A percentile compares a stretch with the other conserved stretches of the same genome.
These are phyloP conservation scores for Clathrospora elynae DNA, from an alignment of 2,329 filamentous ascomycete species.

Conservation along the genomic window DNA sequence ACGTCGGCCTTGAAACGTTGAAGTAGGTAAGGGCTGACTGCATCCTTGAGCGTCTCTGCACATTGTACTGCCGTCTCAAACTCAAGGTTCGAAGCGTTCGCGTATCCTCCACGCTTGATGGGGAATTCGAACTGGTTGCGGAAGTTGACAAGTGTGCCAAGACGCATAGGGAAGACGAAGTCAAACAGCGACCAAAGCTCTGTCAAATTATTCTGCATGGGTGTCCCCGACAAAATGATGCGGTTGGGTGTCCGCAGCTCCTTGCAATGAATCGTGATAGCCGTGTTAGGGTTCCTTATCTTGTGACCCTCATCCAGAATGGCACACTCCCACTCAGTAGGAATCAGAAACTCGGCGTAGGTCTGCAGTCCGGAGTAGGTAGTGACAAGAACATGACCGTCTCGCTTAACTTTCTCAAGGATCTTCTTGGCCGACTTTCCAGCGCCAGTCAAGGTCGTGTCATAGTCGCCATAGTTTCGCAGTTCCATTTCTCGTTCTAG, in stretches of 20 bases:
- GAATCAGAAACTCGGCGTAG: constrained; percentile 80
- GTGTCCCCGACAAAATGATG: constrained; percentile 92
- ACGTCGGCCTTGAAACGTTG: constrained; percentile 94
- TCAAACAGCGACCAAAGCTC: constrained; percentile 98
- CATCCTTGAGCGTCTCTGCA: constrained; percentile 89
- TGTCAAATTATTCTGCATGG: constrained; percentile 94
- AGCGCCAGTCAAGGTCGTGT: constrained; percentile 56
- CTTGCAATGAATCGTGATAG: constrained; percentile 94
- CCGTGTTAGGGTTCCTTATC: constrained; percentile 94
- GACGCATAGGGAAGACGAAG: constrained; percentile 94
- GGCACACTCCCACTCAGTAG: constrained; percentile 88
- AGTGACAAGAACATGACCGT: constrained; percentile 92
- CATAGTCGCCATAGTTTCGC: constrained; percentile 53
- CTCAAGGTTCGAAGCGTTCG: constrained; percentile 90
- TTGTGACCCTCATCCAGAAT: constrained; percentile 97
- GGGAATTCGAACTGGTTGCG: constrained; percentile 90
- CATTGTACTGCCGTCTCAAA: constrained; percentile 94
- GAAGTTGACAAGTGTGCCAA: constrained; percentile 91
- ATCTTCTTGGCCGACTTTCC: constrained; percentile 77
- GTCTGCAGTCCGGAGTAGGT: constrained; percentile 96
- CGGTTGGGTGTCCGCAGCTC: constrained; percentile 88
- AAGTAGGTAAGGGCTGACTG: constrained; percentile 89
- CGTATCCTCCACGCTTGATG: constrained; percentile 90
- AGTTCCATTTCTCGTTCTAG: constrained; percentile 66
- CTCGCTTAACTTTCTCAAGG: constrained; percentile 76